A percentile compares a stretch with the other conserved stretches of the same genome.
Conservation (phyloP, 345 rosid genomes). For the Bruguiera gymnorhiza region DNA sequence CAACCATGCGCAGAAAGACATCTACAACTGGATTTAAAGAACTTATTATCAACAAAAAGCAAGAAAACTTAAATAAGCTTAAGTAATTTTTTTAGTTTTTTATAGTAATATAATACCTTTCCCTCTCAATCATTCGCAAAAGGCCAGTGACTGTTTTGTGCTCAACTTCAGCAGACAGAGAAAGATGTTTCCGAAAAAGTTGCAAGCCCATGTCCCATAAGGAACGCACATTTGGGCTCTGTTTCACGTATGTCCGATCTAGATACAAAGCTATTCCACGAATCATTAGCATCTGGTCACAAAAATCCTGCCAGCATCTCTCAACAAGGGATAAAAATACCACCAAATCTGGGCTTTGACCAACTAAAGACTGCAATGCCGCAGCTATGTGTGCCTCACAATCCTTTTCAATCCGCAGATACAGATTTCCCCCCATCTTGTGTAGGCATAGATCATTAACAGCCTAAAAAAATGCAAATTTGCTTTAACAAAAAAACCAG, state of each 20-base stretch:
- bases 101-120: slow-evolving; percentile 47
- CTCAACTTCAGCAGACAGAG: slow-evolving; percentile 78
- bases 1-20: no score
- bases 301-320: slow-evolving; percentile 95
- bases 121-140: slow-evolving; percentile 87
- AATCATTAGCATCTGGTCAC: slow-evolving; percentile 93
- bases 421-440: slow-evolving; percentile 89
- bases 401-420: slow-evolving; percentile 79
- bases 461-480: slow-evolving; percentile 46
- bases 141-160: slow-evolving; percentile 94
- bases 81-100: background rate
- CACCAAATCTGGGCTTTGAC: slow-evolving; percentile 89
- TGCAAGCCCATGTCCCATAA: slow-evolving; percentile 99
- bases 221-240: slow-evolving; percentile 72
- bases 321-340: slow-evolving; percentile 89
- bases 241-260: slow-evolving; percentile 92
- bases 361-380: slow-evolving; percentile 76
- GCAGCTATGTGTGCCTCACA: slow-evolving; percentile 79
- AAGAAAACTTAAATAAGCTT: no score
- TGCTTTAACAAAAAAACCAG: slow-evolving; percentile 12
- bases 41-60: no score
- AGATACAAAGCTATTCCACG: slow-evolving; percentile 92
- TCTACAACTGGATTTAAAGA: no score
- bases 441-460: slow-evolving; percentile 87
- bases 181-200: slow-evolving; percentile 86